Base-by-base conservation (phyloP, 164 flowering plant genomes). In the Umbellularia californica region DNA sequence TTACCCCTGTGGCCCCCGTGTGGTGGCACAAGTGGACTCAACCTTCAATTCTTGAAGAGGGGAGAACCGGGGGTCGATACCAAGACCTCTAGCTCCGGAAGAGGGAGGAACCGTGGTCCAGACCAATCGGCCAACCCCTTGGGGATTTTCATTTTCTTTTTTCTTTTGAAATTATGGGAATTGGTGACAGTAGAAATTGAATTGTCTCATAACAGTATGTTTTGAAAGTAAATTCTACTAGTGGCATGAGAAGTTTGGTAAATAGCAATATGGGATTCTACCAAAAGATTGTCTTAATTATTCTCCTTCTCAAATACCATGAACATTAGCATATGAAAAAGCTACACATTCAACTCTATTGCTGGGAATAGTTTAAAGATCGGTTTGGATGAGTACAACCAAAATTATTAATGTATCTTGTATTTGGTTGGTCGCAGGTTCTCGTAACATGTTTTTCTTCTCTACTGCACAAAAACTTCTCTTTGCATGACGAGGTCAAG, bases 391-490 rank as follows among this genome's bases (percentile, higher is more conserved):
- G 14, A 1, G 19, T 11, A 69, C 35, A 4, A 30, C 35, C 35
- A 30, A 30, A 30, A 64, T 64, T 67, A 35, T 28, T 67, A 67
- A 67, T 20, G 17, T 2, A 64, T 58, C 13, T 50, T 28, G 19
- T 72, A 27, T 72, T 20, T 58, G 70, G 55, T 65, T 77, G 66
- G 17, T 74, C 83, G 87, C 89, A 90, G 94, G 55, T 88, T 70
- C 10, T 86, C 71, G 28, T 86, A 12, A 72, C 81, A 27, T 76
- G 64, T 58, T 78, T 87, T 27, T 71, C 85, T 71, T 85, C 86
- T 58, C 72, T 90, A 79, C 74, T 89, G 67, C 86, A 79, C 81
- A 84, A 83, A 69, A 92, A 88, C 52, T 80, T 86, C 74, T 76
- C 76, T 20, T 82, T 92, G 68, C 87, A 85, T 12, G 79, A 66